Base-by-base conservation (phyloP, 169 alveolate genomes). In the Plasmodium knowlesi region DNA sequence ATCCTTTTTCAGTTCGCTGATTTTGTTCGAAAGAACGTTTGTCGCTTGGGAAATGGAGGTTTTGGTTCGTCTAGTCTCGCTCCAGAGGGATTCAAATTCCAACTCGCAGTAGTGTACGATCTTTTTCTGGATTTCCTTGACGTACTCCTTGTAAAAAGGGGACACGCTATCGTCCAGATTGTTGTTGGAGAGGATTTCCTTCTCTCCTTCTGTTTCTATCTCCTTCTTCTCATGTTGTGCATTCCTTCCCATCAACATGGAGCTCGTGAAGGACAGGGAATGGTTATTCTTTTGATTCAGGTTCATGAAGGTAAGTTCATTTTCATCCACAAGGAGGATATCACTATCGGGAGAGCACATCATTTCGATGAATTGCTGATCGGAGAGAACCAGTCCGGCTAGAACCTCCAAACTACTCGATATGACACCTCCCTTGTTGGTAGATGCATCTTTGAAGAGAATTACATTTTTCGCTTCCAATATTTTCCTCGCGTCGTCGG, bases 391-490 rank as follows among this genome's bases (percentile, higher is more conserved):
- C 43, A 97, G 74, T 34, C 98, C 98, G 3, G 98, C 98, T 9
- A 97, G 85, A 37, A 97, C 98, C 85, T 97, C 98, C 82, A 95
- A 84, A 80, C 98, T 96, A 73, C 97, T 94, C 83, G 98, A 96
- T 16, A 98, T 97, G 30, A 97, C 98, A 2, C 98, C 98, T 14
- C 98, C 98, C 93, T 96, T 96, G 92, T 96, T 97, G 16, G 98
- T 96, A 6, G 98, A 95, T 22, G 98, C 98, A 72, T 97, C 98
- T 50, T 97, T 97, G 86, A 97, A 97, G 34, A 97, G 92, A 22
- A 96, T 93, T 10, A 96, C 97, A 19, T 98, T 98, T 82, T 94
- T 92, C 46, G 80, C 84, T 86, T 97, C 98, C 54, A 97, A 91
- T 8, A 96, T 93, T 6, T 97, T 76, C 9, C 98, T 92, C 0